Percentiles rank a stretch among this genome's conserved stretches.
Evolutionary conservation across 805 yeast species (phyloP).

Genomic region (Schwanniomyces polymorphus): DNA sequence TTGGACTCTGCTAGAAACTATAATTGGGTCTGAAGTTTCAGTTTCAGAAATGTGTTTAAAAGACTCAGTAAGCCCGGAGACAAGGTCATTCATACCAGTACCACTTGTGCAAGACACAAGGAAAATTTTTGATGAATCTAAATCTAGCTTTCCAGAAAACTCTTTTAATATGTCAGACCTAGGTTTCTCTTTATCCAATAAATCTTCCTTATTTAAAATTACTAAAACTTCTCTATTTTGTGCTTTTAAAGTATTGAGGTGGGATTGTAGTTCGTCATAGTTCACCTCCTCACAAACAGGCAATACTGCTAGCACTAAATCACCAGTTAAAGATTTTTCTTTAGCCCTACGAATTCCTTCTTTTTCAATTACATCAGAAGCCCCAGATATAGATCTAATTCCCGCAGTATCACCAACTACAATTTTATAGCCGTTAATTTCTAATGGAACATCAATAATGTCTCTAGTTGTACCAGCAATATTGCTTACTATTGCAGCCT

Average conservation of each 20-base stretch:
- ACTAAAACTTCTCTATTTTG: slow-evolving; percentile 37
- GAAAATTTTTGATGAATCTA: slow-evolving; percentile 14
- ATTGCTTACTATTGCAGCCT: slow-evolving; percentile 87
- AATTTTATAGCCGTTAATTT: slow-evolving; percentile 81
- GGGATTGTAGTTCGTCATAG: slow-evolving; percentile 37
- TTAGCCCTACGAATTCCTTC: slow-evolving; percentile 85
- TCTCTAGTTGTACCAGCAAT: slow-evolving; percentile 96
- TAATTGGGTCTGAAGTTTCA: slow-evolving; percentile 61
- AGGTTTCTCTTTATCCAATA: slow-evolving; percentile 19
- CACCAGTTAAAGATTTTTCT: slow-evolving; percentile 56
- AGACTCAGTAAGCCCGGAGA: slow-evolving; percentile 35
- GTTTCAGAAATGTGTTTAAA: slow-evolving; percentile 53
- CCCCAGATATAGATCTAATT: slow-evolving; percentile 49
- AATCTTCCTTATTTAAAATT: slow-evolving; percentile 63
- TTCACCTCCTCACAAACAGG: slow-evolving; percentile 41
- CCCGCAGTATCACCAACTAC: slow-evolving; percentile 94
- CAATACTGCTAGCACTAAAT: slow-evolving; percentile 66
- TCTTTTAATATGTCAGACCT: not conserved
- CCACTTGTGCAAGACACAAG: slow-evolving; percentile 62
- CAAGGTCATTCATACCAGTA: slow-evolving; percentile 54
- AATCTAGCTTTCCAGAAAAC: slow-evolving; percentile 9
- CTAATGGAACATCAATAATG: slow-evolving; percentile 74
- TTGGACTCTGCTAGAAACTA: slow-evolving; percentile 71
- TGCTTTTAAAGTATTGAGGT: slow-evolving; percentile 30
- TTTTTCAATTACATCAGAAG: slow-evolving; percentile 58